Percentiles rank a stretch among this genome's conserved stretches.
Evolutionary conservation across 352 stramenopile genomes (phyloP).

Genomic region (Phytophthora litchii): DNA sequence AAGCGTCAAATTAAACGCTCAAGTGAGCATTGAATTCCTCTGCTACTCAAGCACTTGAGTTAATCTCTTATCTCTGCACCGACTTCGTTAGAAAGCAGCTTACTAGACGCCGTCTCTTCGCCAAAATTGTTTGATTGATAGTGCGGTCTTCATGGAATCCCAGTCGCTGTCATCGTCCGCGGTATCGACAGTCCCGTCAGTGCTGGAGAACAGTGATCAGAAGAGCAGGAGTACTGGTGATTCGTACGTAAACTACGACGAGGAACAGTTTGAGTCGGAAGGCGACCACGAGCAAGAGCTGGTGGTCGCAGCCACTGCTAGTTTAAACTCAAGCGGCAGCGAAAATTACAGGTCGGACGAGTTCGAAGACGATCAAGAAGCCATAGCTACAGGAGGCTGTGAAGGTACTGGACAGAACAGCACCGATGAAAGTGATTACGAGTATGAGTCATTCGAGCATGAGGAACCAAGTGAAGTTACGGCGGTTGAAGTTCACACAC

Average conservation of each 20-base stretch:
- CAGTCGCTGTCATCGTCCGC: constrained; percentile 9
- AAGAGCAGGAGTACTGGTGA: not conserved
- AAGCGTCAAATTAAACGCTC: constrained; percentile 12
- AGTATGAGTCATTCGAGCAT: constrained; percentile 21
- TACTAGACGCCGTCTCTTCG: constrained; percentile 1
- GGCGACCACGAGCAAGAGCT: constrained; percentile 3
- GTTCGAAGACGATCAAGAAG: constrained; percentile 29
- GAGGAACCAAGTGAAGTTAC: constrained; percentile 4
- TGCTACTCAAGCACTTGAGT: not conserved
- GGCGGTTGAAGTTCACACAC: not conserved
- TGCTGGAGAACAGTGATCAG: constrained; percentile 13
- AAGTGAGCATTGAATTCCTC: not conserved
- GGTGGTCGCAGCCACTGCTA: not conserved
- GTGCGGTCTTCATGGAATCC: constrained; percentile 5
- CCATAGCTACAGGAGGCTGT: not conserved
- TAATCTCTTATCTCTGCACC: not conserved
- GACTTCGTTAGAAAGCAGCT: not conserved
- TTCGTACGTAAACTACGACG: constrained; percentile 5
- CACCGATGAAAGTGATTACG: constrained; percentile 11
- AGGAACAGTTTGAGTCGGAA: constrained; percentile 30
- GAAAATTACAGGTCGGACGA: constrained; percentile 18
- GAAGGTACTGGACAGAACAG: not conserved
- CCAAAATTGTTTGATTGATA: not conserved
- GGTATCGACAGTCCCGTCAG: constrained; percentile 14
- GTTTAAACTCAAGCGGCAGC: constrained; percentile 7